Base-by-base conservation (phyloP, 2,329 filamentous ascomycete species). In the Cordyceps cicadae region DNA sequence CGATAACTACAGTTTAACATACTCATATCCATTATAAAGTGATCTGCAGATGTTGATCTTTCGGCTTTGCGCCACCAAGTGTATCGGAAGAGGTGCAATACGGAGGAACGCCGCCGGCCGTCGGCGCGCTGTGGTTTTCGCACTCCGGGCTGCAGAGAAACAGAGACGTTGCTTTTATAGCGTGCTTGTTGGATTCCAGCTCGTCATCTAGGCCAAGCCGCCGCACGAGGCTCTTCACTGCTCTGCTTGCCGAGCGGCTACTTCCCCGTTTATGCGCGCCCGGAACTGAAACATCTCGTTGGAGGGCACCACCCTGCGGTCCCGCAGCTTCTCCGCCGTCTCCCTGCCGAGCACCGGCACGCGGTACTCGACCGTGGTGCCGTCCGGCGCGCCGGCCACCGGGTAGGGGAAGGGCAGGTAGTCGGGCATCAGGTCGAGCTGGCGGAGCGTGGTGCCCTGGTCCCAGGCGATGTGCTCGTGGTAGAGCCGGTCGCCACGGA, bases 391-490 rank as follows among this genome's bases (percentile, higher is more conserved):
- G 15, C 50, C 46, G 11, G 21, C 32, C 26, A 58, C 55, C 6
- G 45, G 29, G 55, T 58, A 58, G 21, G 55, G 55, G 19, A 58
- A 58, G 5, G 55, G 55, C 55, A 58, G 32, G 45, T 58, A 43
- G 14, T 58, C 55, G 15, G 69, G 69, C 58, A 87, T 66, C 49
- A 85, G 63, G 0, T 80, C 83, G 12, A 81, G 66, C 67, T 86
- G 84, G 24, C 79, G 72, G 29, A 88, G 70, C 21, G 82, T 82
- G 0, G 82, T 86, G 0, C 77, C 82, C 67, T 87, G 84, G 62
- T 88, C 85, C 85, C 86, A 88, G 34, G 80, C 77, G 21, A 88
- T 84, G 64, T 87, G 84, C 69, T 88, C 86, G 62, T 87, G 82
- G 63, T 80, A 84, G 3, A 88, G 70, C 5, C 81, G 76, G 60